Evolutionary conservation across 2,329 filamentous ascomycete genomes (phyloP).

Genomic region (Phaeoacremonium minimum): DNA sequence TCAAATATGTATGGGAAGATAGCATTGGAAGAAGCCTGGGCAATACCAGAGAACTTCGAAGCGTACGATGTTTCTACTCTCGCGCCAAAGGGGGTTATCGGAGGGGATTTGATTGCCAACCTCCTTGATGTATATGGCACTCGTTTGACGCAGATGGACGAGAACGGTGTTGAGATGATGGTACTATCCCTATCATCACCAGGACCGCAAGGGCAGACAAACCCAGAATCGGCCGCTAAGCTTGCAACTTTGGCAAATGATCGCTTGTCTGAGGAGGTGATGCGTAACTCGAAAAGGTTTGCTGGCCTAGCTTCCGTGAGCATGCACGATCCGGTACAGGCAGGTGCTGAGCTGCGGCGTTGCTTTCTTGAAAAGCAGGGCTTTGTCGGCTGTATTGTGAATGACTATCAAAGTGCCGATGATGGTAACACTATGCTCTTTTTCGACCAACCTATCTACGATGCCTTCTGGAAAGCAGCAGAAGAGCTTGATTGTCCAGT

Average conservation of each 20-base stretch:
- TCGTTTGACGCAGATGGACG: conserved; percentile 15
- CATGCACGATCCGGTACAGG: conserved; percentile 49
- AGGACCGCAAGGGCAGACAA: conserved; percentile 40
- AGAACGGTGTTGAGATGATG: conserved; percentile 36
- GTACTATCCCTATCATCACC: conserved; percentile 40
- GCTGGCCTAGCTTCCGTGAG: conserved; percentile 45
- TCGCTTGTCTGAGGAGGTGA: conserved; percentile 31
- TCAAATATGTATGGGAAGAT: conserved; percentile 9
- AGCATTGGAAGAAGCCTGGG: conserved; percentile 8
- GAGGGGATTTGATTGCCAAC: conserved; percentile 11
- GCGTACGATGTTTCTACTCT: too few species aligned
- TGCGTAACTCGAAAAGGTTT: conserved; percentile 31
- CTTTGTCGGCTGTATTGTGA: conserved; percentile 59
- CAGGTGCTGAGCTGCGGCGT: conserved; percentile 43
- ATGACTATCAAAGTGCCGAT: conserved; percentile 61
- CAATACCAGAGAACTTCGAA: too few species aligned
- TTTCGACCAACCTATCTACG: conserved; percentile 58
- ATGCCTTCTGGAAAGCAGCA: conserved; percentile 56
- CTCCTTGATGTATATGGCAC: conserved; percentile 16
- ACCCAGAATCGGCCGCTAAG: conserved; percentile 32
- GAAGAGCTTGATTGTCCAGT: conserved; percentile 59
- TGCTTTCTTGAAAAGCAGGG: conserved; percentile 53
- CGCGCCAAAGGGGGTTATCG: conserved; percentile 5
- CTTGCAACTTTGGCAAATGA: conserved; percentile 37
- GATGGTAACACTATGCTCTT: too few species aligned